Evolutionary conservation across 768 basidiomycete species (phyloP).

Genomic region (Termitomyces bulborhizus): DNA sequence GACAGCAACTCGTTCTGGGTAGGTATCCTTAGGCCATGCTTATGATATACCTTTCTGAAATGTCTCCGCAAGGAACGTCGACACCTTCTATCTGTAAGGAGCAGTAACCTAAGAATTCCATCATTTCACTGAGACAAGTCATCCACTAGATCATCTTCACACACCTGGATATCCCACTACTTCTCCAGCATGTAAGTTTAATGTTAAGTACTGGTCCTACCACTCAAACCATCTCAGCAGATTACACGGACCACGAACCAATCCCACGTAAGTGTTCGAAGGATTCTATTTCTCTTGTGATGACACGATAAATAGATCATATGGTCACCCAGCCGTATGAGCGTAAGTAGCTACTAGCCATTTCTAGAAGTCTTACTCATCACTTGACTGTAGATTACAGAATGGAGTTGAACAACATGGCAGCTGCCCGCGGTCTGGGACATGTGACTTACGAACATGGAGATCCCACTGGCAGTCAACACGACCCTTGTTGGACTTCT

Average conservation of each 20-base stretch:
- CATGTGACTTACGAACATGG: not conserved
- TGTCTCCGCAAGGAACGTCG: no score
- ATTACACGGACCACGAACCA: not conserved
- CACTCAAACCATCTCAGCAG: not conserved
- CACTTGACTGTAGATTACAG: not conserved
- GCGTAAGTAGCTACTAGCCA: not conserved
- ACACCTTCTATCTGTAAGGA: no score
- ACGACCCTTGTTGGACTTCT: conserved; percentile 1
- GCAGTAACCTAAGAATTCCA: no score
- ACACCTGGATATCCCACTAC: not conserved
- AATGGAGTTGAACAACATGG: not conserved
- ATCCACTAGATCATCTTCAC: no score
- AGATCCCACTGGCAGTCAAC: not conserved
- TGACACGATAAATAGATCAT: not conserved
- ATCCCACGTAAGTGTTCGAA: not conserved
- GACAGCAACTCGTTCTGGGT: no score
- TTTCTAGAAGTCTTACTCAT: not conserved
- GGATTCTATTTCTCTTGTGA: not conserved
- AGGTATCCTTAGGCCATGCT: no score
- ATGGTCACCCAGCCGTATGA: not conserved
- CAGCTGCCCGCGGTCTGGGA: not conserved
- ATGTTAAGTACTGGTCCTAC: not conserved
- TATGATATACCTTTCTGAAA: no score
- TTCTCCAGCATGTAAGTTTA: not conserved
- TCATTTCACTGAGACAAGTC: no score